Percentiles rank a stretch among this genome's conserved stretches.
These are phyloP conservation scores for Acanthamoeba lenticulata DNA, from an alignment of 208 protist genomes.

Conservation along the genomic window DNA sequence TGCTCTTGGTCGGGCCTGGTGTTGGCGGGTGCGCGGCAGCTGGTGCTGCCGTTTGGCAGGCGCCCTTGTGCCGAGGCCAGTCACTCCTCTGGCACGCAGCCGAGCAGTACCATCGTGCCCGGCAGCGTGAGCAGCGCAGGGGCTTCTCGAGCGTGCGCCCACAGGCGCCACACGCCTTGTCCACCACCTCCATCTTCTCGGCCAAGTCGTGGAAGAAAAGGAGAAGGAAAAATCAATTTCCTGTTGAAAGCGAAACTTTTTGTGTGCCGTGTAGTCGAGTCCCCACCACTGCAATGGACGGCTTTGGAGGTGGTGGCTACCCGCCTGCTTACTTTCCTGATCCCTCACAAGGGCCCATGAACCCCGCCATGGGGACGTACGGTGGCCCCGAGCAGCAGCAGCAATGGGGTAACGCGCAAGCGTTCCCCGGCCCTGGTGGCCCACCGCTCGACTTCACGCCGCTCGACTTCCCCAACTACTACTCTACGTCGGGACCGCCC, in stretches of 20 bases:
- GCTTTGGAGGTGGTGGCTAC: background rate
- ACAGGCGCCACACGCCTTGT: background rate
- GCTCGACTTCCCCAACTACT: conserved; percentile 36
- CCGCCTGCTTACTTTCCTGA: too few relatives aligned
- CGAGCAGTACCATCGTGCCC: conserved; percentile 7
- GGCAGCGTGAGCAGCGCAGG: background rate
- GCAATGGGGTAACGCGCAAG: background rate
- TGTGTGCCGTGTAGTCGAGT: too few relatives aligned
- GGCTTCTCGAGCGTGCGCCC: background rate
- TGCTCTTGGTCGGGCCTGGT: background rate
- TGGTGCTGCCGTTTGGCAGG: background rate
- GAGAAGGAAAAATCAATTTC: too few relatives aligned
- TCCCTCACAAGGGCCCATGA: too few relatives aligned
- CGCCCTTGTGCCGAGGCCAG: background rate
- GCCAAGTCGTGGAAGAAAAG: too few relatives aligned
- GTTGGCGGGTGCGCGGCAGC: too few relatives aligned
- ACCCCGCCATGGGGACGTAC: too few relatives aligned
- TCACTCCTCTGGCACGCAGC: background rate
- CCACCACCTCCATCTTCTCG: background rate
- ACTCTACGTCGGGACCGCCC: background rate
- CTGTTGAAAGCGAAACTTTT: too few relatives aligned
- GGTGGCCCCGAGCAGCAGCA: background rate
- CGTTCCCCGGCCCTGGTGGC: background rate
- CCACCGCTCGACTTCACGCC: background rate
- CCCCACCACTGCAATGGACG: too few relatives aligned